A percentile compares a stretch with the other conserved stretches of the same genome.
phyloP scores from a whole-genome alignment of 2,329 filamentous ascomycete species.

The Cryphonectria carpinicola region DNA sequence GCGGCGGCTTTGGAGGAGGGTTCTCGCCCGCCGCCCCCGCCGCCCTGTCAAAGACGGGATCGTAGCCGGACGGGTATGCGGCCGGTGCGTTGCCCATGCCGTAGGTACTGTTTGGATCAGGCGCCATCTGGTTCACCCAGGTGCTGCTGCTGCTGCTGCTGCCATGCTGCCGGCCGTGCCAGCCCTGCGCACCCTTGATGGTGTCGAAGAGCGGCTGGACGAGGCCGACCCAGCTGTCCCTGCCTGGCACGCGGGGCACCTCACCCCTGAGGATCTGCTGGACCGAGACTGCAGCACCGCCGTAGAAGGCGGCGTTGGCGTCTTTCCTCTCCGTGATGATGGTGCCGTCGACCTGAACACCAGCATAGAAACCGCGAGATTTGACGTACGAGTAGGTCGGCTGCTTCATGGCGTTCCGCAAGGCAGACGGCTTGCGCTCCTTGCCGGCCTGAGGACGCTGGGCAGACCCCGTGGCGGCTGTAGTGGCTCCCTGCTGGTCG shows the following conservation, averaged over 20 bases:
- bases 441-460: conserved; percentile 25
- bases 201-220: conserved; percentile 41
- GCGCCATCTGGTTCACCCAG: conserved; percentile 24
- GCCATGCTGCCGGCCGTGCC: conserved; percentile 27
- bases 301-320: conserved; percentile 87
- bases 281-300: conserved; percentile 54
- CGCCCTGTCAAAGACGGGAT: conserved; percentile 18
- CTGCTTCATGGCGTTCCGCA: conserved; percentile 39
- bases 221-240: conserved; percentile 39
- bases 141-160: neutral
- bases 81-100: conserved; percentile 12
- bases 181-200: conserved; percentile 42
- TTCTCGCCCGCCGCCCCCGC: neutral
- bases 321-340: conserved; percentile 84
- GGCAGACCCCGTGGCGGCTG: neutral
- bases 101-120: conserved; percentile 6
- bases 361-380: conserved; percentile 85
- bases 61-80: conserved; percentile 21
- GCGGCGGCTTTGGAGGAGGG: conserved; percentile 17
- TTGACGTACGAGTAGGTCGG: conserved; percentile 76
- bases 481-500: neutral
- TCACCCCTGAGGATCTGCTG: conserved; percentile 53
- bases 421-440: conserved; percentile 33
- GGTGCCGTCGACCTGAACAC: conserved; percentile 84
- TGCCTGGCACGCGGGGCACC: conserved; percentile 36